These are phyloP conservation scores for Alternaria gaisen DNA, from an alignment of 2,329 filamentous ascomycete species.

Conservation along the genomic window DNA sequence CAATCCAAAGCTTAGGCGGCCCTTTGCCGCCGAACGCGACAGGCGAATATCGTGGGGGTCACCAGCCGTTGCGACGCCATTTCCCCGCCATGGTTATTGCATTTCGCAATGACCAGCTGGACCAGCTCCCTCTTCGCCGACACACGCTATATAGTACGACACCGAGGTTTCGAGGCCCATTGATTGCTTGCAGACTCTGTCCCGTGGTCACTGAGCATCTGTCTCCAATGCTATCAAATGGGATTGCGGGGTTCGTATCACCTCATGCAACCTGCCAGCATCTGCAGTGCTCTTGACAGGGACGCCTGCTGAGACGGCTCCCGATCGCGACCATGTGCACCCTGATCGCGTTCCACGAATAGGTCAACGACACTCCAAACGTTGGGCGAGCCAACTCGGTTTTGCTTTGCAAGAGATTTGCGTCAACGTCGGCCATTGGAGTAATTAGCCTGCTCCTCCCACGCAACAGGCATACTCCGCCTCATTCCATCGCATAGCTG, in stretches of 20 bases:
- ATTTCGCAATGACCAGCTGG: slow-evolving; percentile 5
- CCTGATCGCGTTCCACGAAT: slow-evolving; percentile 6
- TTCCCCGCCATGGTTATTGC: slow-evolving; percentile 6
- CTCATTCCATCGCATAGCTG: slow-evolving; percentile 9
- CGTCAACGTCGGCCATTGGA: slow-evolving; percentile 9
- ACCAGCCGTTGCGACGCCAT: not conserved
- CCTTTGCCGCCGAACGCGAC: slow-evolving; percentile 27
- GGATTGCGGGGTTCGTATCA: slow-evolving; percentile 20
- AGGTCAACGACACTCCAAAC: not conserved
- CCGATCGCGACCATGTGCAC: slow-evolving; percentile 12
- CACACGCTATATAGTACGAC: slow-evolving; percentile 10
- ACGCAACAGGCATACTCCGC: slow-evolving; percentile 10
- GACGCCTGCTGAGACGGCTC: slow-evolving; percentile 3
- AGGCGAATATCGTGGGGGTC: slow-evolving; percentile 21
- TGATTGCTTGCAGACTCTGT: slow-evolving; percentile 2
- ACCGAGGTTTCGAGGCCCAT: not conserved
- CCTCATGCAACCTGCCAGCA: slow-evolving; percentile 15
- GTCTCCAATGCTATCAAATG: not conserved
- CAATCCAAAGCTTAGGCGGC: slow-evolving; percentile 21
- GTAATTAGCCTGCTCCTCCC: not conserved
- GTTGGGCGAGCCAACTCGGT: slow-evolving; percentile 1
- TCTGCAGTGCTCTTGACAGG: slow-evolving; percentile 12
- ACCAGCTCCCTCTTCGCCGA: slow-evolving; percentile 13
- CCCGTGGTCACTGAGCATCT: not conserved
- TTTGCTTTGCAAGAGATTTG: slow-evolving; percentile 12